Base-by-base conservation (phyloP, 352 stramenopile genomes). In the Phytopythium aichiense region DNA sequence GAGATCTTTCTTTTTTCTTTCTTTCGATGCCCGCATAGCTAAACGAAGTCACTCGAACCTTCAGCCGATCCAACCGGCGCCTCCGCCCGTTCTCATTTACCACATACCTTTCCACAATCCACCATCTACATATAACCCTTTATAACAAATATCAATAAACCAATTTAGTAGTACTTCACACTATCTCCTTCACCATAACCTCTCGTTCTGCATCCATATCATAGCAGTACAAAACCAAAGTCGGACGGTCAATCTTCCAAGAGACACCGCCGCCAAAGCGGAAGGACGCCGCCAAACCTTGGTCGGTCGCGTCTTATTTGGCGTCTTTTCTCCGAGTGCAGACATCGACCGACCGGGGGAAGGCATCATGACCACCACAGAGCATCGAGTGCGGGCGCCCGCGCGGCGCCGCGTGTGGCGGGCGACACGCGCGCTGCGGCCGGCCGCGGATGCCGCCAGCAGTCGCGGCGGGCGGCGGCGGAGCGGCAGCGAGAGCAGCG, bases 251-350 rank as follows among this genome's bases (percentile, higher is more conserved):
- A 16, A 16, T 40, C 9, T 1, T 1, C 35, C 13, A 45, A 45
- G 38, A 9, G 38, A 45, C 38, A 45, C 38, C 38, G 12, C 35
- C 35, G 12, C 28, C 35, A 40, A 40, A 15, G 35, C 2, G 35
- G 35, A 40, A 40, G 35, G 12, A 2, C 35, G 12, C 35, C 35
- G 35, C 5, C 35, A 9, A 20, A 12, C 35, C 4, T 40, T 15
- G 35, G 13, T 18, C 35, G n/a, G 5, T 4, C 45, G 13, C 46
- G 46, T 52, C 23, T 52, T 54, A 54, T 35, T 54, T 54, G 48
- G 48, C 48, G 48, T 54, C 48, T 54, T 54, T 20, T 54, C 48
- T 23, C 48, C 42, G 5, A n/a, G 42, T 13, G n/a, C 42, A 13
- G 13, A 49, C 15, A 7, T 20, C 20, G 18, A 2, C 23, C 13